Conservation (phyloP, 2,329 filamentous ascomycete genomes). For the Cytospora chrysosperma region DNA sequence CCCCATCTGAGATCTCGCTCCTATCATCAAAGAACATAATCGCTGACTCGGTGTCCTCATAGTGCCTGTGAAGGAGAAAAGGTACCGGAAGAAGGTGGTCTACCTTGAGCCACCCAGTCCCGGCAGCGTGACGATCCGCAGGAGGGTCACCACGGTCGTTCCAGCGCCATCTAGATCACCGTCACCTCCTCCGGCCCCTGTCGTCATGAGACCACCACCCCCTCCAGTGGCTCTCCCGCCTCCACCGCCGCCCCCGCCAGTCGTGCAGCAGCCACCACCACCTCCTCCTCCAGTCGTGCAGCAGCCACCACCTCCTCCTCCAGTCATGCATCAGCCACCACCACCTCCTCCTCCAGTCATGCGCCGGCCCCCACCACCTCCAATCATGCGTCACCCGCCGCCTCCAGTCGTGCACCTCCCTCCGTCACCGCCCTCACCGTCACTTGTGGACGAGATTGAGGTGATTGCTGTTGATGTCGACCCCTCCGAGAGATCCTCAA, state of each 20-base stretch:
- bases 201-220: constrained; percentile 23
- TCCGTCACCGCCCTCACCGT: constrained; percentile 11
- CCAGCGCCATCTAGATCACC: constrained; percentile 36
- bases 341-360: constrained; percentile 25
- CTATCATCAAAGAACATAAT: background rate
- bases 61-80: constrained; percentile 25
- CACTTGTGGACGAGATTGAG: constrained; percentile 28
- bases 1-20: background rate
- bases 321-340: constrained; percentile 24
- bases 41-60: background rate
- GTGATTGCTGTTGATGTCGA: constrained; percentile 33
- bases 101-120: constrained; percentile 42
- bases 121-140: constrained; percentile 38
- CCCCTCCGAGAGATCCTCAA: constrained; percentile 24
- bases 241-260: constrained; percentile 27
- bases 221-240: constrained; percentile 27
- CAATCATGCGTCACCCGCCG: constrained; percentile 15
- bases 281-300: constrained; percentile 8
- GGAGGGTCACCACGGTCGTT: constrained; percentile 40
- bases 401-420: background rate
- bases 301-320: constrained; percentile 20
- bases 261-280: too few relatives aligned
- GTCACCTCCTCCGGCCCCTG: constrained; percentile 24
- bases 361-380: background rate
- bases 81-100: constrained; percentile 41